Percentiles rank a stretch among this genome's conserved stretches.
Conservation (phyloP, 345 rosid genomes). For the Sonneratia caseolaris region DNA sequence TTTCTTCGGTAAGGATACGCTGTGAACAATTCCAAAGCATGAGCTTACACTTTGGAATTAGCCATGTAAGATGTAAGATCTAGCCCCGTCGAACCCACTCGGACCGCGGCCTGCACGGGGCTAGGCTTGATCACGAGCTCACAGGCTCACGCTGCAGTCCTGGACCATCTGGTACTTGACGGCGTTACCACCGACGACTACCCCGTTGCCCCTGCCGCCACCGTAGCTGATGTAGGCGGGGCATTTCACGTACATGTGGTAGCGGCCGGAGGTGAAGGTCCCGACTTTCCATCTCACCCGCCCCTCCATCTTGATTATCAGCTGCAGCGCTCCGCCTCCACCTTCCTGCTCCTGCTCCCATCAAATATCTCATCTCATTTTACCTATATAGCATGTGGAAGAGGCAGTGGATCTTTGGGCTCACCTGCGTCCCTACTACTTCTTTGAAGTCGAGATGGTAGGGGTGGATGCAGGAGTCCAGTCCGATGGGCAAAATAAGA, state of each 20-base stretch:
- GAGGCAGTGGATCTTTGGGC: too few relatives aligned
- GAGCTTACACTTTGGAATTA: too few relatives aligned
- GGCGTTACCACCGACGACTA: constrained; percentile 9
- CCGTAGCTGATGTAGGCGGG: constrained; percentile 26
- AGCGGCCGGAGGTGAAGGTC: constrained; percentile 16
- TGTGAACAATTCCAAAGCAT: too few relatives aligned
- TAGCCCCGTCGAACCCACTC: too few relatives aligned
- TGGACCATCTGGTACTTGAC: constrained; percentile 21
- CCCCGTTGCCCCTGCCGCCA: constrained; percentile 5
- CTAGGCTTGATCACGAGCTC: neutral
- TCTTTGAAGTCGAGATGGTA: too few relatives aligned
- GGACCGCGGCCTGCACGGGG: too few relatives aligned
- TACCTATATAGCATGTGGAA: too few relatives aligned
- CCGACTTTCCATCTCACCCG: constrained; percentile 31
- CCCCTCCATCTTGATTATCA: constrained; percentile 20
- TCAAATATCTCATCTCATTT: neutral
- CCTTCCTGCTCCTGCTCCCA: constrained; percentile 10
- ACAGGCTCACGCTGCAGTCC: constrained; percentile 13
- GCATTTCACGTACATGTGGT: constrained; percentile 26
- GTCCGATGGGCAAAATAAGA: too few relatives aligned
- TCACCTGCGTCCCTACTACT: too few relatives aligned
- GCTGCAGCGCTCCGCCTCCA: constrained; percentile 20
- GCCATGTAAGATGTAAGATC: too few relatives aligned
- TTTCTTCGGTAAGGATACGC: too few relatives aligned
- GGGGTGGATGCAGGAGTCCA: too few relatives aligned